Conservation (phyloP, 805 yeast species). For the Huiozyma sinensis region DNA sequence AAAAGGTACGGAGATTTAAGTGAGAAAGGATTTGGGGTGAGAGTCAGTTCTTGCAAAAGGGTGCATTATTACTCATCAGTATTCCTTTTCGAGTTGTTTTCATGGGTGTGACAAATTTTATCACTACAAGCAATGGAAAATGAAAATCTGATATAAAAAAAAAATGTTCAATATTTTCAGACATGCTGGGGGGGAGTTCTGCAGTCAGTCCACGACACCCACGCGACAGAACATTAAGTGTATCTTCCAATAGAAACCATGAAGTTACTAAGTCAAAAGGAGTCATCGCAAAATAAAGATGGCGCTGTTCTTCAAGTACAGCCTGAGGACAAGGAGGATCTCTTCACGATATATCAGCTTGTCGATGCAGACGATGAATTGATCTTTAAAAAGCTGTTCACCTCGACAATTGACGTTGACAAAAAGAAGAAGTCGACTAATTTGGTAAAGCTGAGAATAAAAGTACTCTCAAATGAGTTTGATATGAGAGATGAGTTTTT, state of each 20-base stretch:
- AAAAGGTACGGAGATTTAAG: too few relatives aligned
- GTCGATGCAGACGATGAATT: conserved; percentile 68
- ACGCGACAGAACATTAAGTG: too few relatives aligned
- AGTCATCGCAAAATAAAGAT: conserved; percentile 5
- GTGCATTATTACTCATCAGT: too few relatives aligned
- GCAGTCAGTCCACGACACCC: too few relatives aligned
- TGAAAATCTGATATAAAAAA: too few relatives aligned
- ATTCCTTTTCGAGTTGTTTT: too few relatives aligned
- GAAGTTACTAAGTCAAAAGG: conserved; percentile 1
- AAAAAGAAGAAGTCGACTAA: conserved; percentile 47
- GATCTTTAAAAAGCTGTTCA: conserved; percentile 47
- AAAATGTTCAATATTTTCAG: too few relatives aligned
- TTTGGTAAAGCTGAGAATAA: conserved; percentile 47
- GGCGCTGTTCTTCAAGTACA: conserved; percentile 39
- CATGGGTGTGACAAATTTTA: too few relatives aligned
- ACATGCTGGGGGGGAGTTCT: too few relatives aligned
- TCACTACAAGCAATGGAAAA: too few relatives aligned
- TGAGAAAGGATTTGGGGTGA: too few relatives aligned
- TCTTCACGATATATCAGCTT: conserved; percentile 80
- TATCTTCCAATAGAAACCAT: neutral
- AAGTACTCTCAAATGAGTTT: conserved; percentile 64
- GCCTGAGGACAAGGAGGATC: conserved; percentile 85
- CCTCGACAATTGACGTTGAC: conserved; percentile 64
- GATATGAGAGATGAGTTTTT: conserved; percentile 66
- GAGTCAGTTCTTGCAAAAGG: too few relatives aligned